phyloP scores from a whole-genome alignment of 176 grass and related monocot genomes.

The Tillandsia fasciculata region DNA sequence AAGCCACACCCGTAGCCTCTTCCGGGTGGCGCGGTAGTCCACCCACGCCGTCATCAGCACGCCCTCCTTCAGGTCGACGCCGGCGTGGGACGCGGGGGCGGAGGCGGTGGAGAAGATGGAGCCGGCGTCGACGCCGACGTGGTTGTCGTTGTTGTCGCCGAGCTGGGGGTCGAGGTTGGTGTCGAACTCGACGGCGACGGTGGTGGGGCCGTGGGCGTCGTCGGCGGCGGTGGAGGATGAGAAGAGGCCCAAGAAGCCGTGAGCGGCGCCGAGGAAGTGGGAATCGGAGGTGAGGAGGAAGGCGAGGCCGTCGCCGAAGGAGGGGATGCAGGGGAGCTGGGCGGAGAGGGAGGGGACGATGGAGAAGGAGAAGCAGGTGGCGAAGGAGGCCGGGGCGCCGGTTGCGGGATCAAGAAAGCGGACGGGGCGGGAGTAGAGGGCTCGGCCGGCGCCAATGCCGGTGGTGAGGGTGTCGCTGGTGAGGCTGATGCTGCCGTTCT shows the following conservation, averaged over 20 bases:
- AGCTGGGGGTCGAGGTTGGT: background rate
- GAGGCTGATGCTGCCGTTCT: slow-evolving; percentile 34
- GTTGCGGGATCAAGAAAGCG: slow-evolving; percentile 34
- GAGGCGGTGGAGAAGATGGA: too few species aligned
- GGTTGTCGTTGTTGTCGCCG: too few species aligned
- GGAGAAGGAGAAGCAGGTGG: slow-evolving; percentile 54
- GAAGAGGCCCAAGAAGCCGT: background rate
- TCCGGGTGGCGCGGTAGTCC: too few species aligned
- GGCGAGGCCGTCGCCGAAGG: slow-evolving; percentile 23
- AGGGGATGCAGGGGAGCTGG: slow-evolving; percentile 16
- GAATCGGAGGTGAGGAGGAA: background rate
- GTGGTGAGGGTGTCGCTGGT: slow-evolving; percentile 4
- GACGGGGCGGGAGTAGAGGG: slow-evolving; percentile 48
- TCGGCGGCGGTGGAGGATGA: background rate
- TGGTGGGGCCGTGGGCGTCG: background rate
- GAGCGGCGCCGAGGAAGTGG: background rate
- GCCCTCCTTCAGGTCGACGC: too few species aligned
- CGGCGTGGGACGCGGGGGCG: too few species aligned
- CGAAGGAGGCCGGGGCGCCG: slow-evolving; percentile 32
- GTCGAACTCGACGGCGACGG: slow-evolving; percentile 1
- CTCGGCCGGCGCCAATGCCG: slow-evolving; percentile 32
- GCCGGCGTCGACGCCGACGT: too few species aligned
- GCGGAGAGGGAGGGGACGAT: slow-evolving; percentile 32
- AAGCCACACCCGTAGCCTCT: too few species aligned
- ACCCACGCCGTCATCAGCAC: too few species aligned